phyloP scores from a whole-genome alignment of 2,329 filamentous ascomycete species.

The Fusarium sororula region DNA sequence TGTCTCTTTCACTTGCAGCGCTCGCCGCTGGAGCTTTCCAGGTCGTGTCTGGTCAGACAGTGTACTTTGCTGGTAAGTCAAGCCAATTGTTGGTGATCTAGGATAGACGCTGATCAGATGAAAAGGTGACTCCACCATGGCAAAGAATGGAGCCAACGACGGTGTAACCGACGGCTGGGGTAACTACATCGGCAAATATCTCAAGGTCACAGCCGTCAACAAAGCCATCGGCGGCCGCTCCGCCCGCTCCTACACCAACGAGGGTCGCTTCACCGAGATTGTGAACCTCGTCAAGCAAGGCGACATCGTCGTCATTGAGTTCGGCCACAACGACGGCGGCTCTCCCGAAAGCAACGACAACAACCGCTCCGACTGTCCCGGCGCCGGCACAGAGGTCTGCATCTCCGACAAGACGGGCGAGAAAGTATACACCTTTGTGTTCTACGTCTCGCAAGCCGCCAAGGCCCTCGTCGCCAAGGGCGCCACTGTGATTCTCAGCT shows the following conservation, averaged over 20 bases:
- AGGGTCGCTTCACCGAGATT: slow-evolving; percentile 70
- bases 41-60: slow-evolving; percentile 13
- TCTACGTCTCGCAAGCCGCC: slow-evolving; percentile 67
- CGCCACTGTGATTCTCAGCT: slow-evolving; percentile 67
- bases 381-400: slow-evolving; percentile 63
- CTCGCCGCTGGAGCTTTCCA: slow-evolving; percentile 30
- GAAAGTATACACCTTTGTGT: slow-evolving; percentile 68
- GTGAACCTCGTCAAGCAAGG: slow-evolving; percentile 61
- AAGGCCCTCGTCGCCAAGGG: slow-evolving; percentile 63
- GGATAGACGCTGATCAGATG: neutral
- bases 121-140: slow-evolving; percentile 68
- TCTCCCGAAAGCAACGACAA: slow-evolving; percentile 64
- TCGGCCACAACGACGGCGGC: slow-evolving; percentile 78
- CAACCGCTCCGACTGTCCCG: slow-evolving; percentile 67
- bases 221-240: slow-evolving; percentile 72
- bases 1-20: slow-evolving; percentile 24
- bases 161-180: slow-evolving; percentile 67
- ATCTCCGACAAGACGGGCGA: slow-evolving; percentile 47
- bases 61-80: slow-evolving; percentile 57
- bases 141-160: slow-evolving; percentile 53
- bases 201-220: slow-evolving; percentile 61
- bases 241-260: slow-evolving; percentile 72
- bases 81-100: rapidly evolving
- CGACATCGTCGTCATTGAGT: slow-evolving; percentile 76
- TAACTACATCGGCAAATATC: slow-evolving; percentile 63